Evolutionary conservation across 2,329 filamentous ascomycete genomes (phyloP), one percentile per base, ranked within the genome.

Genomic region (Pyrenophora graminea): DNA sequence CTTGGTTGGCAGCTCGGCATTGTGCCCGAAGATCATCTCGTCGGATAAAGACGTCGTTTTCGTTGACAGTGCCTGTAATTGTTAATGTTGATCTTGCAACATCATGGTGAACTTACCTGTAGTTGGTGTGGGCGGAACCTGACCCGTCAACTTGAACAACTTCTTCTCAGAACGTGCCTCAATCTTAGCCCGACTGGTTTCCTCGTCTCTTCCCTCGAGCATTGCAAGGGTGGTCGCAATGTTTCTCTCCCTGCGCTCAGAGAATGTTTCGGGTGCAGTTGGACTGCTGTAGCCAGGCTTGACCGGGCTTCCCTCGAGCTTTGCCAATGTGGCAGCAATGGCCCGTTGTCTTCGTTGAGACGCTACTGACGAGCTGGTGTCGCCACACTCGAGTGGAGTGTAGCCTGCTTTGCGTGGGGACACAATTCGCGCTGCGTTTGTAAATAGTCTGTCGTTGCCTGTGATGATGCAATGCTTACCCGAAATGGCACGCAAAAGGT

Each of bases 101-200:
- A 33, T 4, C 21, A 13, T 6, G 8, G 3, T 32, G 6, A 10
- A 46, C 55, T 50, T 48, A 68, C 67, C 59, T 13, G 38, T 44
- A 6, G 42, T 55, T 1, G 64, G 61, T n/a, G 62, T 62, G 10
- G 60, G 59, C 13, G 67, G 64, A 3, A 63, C 39, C 27, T 70
- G 66, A 7, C 65, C 64, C 54, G 62, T 72, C 66, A 63, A 67
- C 55, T 68, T 67, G 59, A 63, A 71, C 43, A 66, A 55, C 55
- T 56, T 69, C 42, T 46, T 66, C 61, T 79, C 76, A 1, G 59
- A 62, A 25, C 64, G 66, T 18, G 71, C 67, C 59, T 79, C 77
- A 23, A 79, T 72, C 33, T 64, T 61, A 12, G 63, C 74, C 47
- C 77, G 70, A 9, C 59, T 57, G 1, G 76, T 78, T 12, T 66